Evolutionary conservation across 1,139 yeast genomes (phyloP).

Genomic region (Magnusiomyces magnusii): DNA sequence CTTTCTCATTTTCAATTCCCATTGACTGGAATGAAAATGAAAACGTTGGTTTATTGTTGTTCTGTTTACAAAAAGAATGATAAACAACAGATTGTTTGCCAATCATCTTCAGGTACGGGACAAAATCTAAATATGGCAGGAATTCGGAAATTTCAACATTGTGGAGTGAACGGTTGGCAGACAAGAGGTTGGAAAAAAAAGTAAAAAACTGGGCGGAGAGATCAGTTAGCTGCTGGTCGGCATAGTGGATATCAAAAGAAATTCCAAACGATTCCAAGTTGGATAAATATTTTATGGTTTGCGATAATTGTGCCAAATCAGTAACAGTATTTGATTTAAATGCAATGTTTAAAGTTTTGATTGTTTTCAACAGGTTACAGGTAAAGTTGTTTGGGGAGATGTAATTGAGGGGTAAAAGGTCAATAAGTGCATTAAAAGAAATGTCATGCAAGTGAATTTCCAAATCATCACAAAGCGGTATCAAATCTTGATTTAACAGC

Average conservation of each 20-base stretch:
- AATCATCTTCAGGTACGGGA: not conserved
- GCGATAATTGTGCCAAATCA: not conserved
- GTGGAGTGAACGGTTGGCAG: not conserved
- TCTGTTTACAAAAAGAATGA: not conserved
- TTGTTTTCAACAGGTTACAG: not conserved
- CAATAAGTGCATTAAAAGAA: not conserved
- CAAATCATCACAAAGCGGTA: too few species aligned
- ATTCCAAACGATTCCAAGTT: not conserved
- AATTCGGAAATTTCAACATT: not conserved
- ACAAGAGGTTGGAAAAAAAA: not conserved
- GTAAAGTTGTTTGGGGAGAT: not conserved
- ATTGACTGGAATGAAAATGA: not conserved
- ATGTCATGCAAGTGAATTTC: not conserved
- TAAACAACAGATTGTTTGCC: not conserved
- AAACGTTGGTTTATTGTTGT: not conserved
- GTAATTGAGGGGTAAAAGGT: not conserved
- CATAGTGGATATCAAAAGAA: not conserved
- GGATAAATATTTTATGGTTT: not conserved
- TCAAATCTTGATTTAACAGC: not conserved
- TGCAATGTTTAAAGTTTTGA: not conserved
- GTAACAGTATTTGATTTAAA: not conserved
- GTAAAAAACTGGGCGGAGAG: not conserved
- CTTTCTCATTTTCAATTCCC: not conserved
- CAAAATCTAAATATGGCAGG: conserved; percentile 3
- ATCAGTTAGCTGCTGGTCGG: not conserved